Percentiles rank a stretch among this genome's conserved stretches.
Conservation (phyloP, 2,329 filamentous ascomycete species). For the Paraconiothyrium sp. region DNA sequence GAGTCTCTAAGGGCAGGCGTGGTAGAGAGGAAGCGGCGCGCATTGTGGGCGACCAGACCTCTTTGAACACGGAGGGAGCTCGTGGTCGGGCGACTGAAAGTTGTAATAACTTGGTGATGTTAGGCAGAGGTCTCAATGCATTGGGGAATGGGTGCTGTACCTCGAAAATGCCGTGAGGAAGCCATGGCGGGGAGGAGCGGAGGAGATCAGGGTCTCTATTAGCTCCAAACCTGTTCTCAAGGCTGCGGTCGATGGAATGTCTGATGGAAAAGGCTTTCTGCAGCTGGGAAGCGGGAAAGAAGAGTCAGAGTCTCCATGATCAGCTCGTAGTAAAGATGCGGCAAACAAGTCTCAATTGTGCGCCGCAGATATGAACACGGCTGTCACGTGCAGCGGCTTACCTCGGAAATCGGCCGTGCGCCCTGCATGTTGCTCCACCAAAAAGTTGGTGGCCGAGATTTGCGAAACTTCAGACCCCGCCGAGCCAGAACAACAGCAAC, state of each 20-base stretch:
- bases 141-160: slow-evolving; percentile 21
- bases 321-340: slow-evolving; percentile 25
- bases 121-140: slow-evolving; percentile 26
- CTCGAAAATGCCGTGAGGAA: slow-evolving; percentile 28
- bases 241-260: slow-evolving; percentile 16
- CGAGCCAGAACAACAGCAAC: slow-evolving; percentile 8
- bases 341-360: slow-evolving; percentile 32
- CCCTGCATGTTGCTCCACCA: slow-evolving; percentile 24
- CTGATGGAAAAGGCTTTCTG: slow-evolving; percentile 16
- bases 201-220: slow-evolving; percentile 29
- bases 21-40: slow-evolving; percentile 26
- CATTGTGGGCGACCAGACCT: slow-evolving; percentile 16
- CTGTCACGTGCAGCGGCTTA: slow-evolving; percentile 29
- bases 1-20: slow-evolving; percentile 29
- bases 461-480: slow-evolving; percentile 17
- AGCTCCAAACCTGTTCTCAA: slow-evolving; percentile 11
- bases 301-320: slow-evolving; percentile 28
- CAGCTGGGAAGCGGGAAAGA: slow-evolving; percentile 20
- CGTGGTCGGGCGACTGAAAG: slow-evolving; percentile 13
- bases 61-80: slow-evolving; percentile 13
- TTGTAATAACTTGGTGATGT: slow-evolving; percentile 24
- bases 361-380: slow-evolving; percentile 36
- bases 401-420: slow-evolving; percentile 18
- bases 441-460: slow-evolving; percentile 26
- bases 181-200: slow-evolving; percentile 39